Evolutionary conservation across 192 early-diverging fungal species (phyloP), one percentile per base, ranked within the genome.

Genomic region (Umbelopsis isabellina): DNA sequence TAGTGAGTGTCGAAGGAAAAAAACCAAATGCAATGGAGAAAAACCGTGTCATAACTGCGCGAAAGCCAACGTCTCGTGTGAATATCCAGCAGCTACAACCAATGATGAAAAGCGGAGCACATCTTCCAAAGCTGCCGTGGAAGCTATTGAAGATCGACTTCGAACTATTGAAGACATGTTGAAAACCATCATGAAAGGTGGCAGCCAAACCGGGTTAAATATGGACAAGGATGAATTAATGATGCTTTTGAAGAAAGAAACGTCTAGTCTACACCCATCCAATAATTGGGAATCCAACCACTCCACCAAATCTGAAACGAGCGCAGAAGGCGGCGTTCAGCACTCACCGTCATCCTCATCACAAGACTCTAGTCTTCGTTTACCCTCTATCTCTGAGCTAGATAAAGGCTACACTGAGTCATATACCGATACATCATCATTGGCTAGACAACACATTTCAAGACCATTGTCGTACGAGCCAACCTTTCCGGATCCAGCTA

Each of bases 11-110:
- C 49, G 72, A 49, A 50, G 72, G 7, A 68, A 69, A 44, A 74
- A 74, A 25, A 74, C 72, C 21, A 74, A 74, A 64, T 74, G 72
- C 58, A 74, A 74, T 49, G 67, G 72, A 22, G 72, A 74, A 64
- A 68, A 46, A 22, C 72, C 72, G 1, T 74, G 72, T 30, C 50
- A 27, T 12, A 58, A 55, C 20, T 74, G 72, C 45, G 15, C 55
- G 4, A 74, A 74, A 47, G 55, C 66, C 50, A 52, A 51, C 46
- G 66, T 69, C 1, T 45, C 65, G 22, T 74, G 72, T 44, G 45
- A 48, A 61, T 74, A 74, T 20, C 30, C 53, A 55, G 41, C 22
- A 44, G 15, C 30, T 5, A 10, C 45, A 53, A 41, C 51, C 8
- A 49, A 33, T 44, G 51, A 49, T 9, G 68, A 69, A 3, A 49